Evolutionary conservation across 202 grass and related monocot species (phyloP).

Genomic region (Setaria italica): DNA sequence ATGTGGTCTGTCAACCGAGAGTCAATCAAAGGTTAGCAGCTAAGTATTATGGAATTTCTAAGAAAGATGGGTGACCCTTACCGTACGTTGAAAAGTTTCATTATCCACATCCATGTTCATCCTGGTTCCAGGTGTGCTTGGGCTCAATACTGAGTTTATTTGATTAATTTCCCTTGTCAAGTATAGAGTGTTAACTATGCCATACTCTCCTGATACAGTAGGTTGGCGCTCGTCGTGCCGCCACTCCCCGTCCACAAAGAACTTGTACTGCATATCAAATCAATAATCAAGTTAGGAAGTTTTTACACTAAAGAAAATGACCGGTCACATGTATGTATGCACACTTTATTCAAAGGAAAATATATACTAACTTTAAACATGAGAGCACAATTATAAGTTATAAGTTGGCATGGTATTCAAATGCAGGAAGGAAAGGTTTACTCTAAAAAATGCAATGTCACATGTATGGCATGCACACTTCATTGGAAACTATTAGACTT

Average conservation of each 20-base stretch:
- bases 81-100: slow-evolving; percentile 60
- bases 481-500: not conserved
- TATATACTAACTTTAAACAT: not conserved
- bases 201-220: slow-evolving; percentile 64
- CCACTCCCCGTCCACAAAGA: slow-evolving; percentile 96
- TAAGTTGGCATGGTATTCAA: not conserved
- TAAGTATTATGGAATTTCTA: slow-evolving; percentile 33
- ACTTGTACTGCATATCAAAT: slow-evolving; percentile 87
- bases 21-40: slow-evolving; percentile 15
- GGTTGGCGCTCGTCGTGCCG: slow-evolving; percentile 81
- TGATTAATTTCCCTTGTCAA: slow-evolving; percentile 63
- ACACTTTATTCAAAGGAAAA: not conserved
- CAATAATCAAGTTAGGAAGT: slow-evolving; percentile 38
- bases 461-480: not conserved
- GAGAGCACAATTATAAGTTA: not conserved
- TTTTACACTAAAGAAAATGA: slow-evolving; percentile 1
- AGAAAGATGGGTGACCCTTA: slow-evolving; percentile 48
- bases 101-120: slow-evolving; percentile 87
- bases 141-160: slow-evolving; percentile 61
- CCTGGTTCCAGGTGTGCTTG: slow-evolving; percentile 60
- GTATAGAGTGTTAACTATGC: slow-evolving; percentile 83
- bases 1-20: not conserved
- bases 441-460: not conserved
- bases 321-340: not conserved
- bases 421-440: not conserved